phyloP scores from a whole-genome alignment of 352 stramenopile genomes.

The Phytophthora nicotianae region DNA sequence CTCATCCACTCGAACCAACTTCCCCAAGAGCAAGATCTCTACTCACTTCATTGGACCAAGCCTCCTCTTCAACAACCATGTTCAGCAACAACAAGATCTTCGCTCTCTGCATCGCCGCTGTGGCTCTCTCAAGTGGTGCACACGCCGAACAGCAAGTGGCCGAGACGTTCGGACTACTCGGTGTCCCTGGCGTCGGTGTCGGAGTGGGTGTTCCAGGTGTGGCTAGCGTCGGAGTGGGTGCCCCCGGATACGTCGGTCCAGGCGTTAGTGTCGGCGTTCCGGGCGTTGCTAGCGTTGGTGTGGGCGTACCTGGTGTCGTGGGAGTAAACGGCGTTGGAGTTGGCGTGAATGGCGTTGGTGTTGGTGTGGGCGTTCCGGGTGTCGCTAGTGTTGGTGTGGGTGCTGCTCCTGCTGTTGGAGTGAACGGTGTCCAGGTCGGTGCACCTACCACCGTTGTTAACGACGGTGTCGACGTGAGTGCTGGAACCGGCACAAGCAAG shows the following conservation, averaged over 20 bases:
- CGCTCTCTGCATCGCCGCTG: neutral
- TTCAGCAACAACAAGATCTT: slow-evolving; percentile 1
- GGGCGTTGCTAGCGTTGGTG: neutral
- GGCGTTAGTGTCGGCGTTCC: neutral
- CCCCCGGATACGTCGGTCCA: neutral
- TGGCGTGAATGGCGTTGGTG: neutral
- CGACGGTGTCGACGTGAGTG: slow-evolving; percentile 3
- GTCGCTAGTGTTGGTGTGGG: neutral
- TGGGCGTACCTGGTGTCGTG: neutral
- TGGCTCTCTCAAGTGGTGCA: neutral
- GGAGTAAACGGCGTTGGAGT: neutral
- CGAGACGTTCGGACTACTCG: slow-evolving; percentile 1
- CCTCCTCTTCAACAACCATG: neutral
- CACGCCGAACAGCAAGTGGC: neutral
- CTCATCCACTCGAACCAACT: slow-evolving; percentile 5
- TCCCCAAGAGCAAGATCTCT: neutral
- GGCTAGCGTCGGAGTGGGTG: slow-evolving; percentile 1
- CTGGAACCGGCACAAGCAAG: slow-evolving; percentile 9
- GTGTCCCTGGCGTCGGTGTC: neutral
- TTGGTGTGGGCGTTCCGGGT: neutral
- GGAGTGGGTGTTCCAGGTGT: neutral
- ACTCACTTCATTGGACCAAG: neutral
- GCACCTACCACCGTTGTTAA: slow-evolving; percentile 6
- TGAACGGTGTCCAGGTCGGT: neutral
- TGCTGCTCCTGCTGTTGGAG: neutral